Evolutionary conservation across 805 yeast species (phyloP), one percentile per base, ranked within the genome.

Genomic region (Wickerhamiella dianesei): DNA sequence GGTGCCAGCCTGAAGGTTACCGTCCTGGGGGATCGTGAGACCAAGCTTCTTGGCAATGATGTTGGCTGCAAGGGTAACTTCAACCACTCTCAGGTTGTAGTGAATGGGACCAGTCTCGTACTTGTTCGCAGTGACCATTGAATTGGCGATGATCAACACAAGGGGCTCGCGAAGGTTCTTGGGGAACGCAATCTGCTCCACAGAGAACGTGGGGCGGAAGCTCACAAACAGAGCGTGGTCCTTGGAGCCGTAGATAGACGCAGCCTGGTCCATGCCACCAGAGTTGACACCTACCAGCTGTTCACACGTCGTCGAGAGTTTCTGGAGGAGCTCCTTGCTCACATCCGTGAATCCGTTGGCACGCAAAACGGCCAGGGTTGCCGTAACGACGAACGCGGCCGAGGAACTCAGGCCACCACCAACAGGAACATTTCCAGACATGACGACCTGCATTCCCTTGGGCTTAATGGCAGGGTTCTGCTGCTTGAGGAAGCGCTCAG

Each of bases 211-310:
- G 2, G 88, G 87, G 50, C 71, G 69, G 64, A 80, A 80, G 53
- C 73, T 74, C 17, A 80, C 75, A 53, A 72, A 70, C 46, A 80
- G 62, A 1, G 80, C 80, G 52, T 80, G 75, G 49, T 68, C 70
- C 39, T 62, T 64, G 55, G 72, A 76, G 18, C 87, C 86, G 53
- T 73, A 79, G 20, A 81, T 70, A 0, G 82, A 75, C 2, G 86
- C 87, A 43, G 80, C 72, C 63, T 80, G 87, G 59, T 80, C 87
- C 82, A 80, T 75, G 37, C 87, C 86, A n/a, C 87, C 88, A 35
- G 80, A 76, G 59, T 77, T 80, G 45, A 80, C 82, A 35, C 87
- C 87, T 35, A 80, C 76, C 46, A 75, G 75, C 62, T 79, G 83
- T 58, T 80, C 87, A 37, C 79, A 75, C 3, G 73, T 75, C 39